Base-by-base conservation (phyloP, 2,329 filamentous ascomycete species). In the Phyllosticta capitalensis region DNA sequence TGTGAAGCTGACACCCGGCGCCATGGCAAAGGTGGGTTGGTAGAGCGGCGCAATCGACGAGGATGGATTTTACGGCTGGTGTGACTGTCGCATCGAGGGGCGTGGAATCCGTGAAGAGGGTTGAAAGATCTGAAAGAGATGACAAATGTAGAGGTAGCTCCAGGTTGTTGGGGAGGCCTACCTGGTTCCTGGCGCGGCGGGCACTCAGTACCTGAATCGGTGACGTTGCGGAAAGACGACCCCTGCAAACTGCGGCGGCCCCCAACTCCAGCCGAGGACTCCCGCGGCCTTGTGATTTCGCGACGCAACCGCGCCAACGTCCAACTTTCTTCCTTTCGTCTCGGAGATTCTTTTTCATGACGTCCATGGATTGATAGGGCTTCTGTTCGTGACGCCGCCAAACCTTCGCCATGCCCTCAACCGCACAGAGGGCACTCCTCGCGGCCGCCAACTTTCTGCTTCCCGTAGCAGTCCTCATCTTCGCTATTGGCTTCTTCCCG, bases 401-500 rank as follows among this genome's bases (percentile, higher is more conserved):
- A n/a, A 19, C 21, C 6, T 19, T 22, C 55, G 48, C 17, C 20
- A 59, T 59, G 58, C 45, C 52, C 53, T 52, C 52, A 21, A 45
- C 45, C 9, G 24, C 53, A 12, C 58, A 55, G 45, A 38, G 45
- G 26, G 45, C 38, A 28, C 66, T 76, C 61, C 82, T 91, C 62
- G 70, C 81, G 56, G 74, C 83, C 64, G 87, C 90, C 67, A 96
- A 96, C 72, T 60, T 91, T 30, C 75, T 96, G 62, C 84, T 96
- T 52, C 88, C 89, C 2, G 69, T 88, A 59, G 86, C 90, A 53
- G 73, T 78, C 54, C 67, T 79, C 20, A 68, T 87, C 64, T 97
- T 97, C 72, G 92, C 89, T 24, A 83, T 85, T 30, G 92, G 94
- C 14, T 99, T 99, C 80, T 99, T 99, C 69, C 94, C 94, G 7